Percentiles rank a stretch among this genome's conserved stretches.
phyloP scores from a whole-genome alignment of 1,284 basidiomycete genomes.

The Cutaneotrichosporon dermatis region DNA sequence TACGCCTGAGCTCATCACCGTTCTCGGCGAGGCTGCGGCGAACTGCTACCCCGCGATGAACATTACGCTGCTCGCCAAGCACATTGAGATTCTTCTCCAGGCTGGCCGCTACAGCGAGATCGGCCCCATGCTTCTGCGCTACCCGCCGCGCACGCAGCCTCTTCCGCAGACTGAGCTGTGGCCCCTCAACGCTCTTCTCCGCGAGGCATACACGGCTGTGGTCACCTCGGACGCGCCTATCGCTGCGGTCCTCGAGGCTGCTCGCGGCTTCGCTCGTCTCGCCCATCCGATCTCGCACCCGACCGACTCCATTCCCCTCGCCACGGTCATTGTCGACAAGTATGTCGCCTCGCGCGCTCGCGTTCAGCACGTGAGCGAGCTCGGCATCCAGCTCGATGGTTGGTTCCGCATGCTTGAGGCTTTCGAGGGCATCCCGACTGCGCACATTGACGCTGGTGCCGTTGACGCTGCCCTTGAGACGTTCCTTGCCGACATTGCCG shows the following conservation, averaged over 20 bases:
- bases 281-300: slow-evolving; percentile 5
- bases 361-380: background rate
- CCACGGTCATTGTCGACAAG: slow-evolving; percentile 21
- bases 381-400: slow-evolving; percentile 2
- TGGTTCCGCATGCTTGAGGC: slow-evolving; percentile 22
- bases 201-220: background rate
- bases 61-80: slow-evolving; percentile 1
- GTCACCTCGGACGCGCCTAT: slow-evolving; percentile 14
- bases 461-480: slow-evolving; percentile 52
- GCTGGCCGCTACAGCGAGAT: slow-evolving; percentile 13
- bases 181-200: background rate
- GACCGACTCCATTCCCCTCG: slow-evolving; percentile 8
- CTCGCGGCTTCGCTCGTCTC: slow-evolving; percentile 18
- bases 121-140: slow-evolving; percentile 7
- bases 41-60: slow-evolving; percentile 6
- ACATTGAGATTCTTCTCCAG: slow-evolving; percentile 15
- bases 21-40: slow-evolving; percentile 18
- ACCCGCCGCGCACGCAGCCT: background rate
- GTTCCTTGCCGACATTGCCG: slow-evolving; percentile 52
- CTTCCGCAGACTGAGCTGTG: too few species aligned
- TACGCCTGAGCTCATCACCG: slow-evolving; percentile 48
- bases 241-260: slow-evolving; percentile 12
- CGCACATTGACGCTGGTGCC: slow-evolving; percentile 21
- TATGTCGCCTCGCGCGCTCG: slow-evolving; percentile 14
- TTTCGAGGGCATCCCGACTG: slow-evolving; percentile 4